Base-by-base conservation (phyloP, 306 rosid species). In the Fragaria ananassa region DNA sequence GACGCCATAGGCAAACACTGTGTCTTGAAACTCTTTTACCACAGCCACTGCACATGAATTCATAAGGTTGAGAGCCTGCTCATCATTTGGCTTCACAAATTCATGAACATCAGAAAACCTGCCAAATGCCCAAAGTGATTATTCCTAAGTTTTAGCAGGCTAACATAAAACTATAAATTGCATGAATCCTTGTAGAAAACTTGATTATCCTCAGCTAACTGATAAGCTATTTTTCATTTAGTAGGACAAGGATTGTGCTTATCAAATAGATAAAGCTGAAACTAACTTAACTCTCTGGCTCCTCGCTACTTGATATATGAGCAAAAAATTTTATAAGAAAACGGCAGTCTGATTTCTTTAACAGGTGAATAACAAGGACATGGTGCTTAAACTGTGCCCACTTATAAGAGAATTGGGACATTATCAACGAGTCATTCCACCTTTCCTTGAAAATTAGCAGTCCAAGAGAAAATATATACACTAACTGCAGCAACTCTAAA, bases 21-120 rank as follows among this genome's bases (percentile, higher is more conserved):
- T 65, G 78, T 91, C 97, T 53, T 50, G 81, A 81, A 89, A 90
- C 86, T 93, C 87, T 84, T 86, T 85, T 45, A 86, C 69, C 76
- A 91, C 91, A 60, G 88, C 87, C 79, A 82, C 71, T 45, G 96
- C 93, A 87, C 96, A 88, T 23, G 84, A 81, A 79, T 91, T 93
- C 98, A 93, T 91, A 80, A 91, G 90, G 54, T 88, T 86, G 76
- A 91, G 87, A 78, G 97, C 97, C 65, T 81, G 83, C 76, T 81
- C 92, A 79, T 91, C 98, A 83, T 91, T 93, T 8, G 96, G 98
- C 85, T 93, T 91, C 85, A 83, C 89, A 84, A 93, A 93, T 79
- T 83, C 89, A 71, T 91, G 94, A 76, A 78, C 65, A 51, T 91
- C 93, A 17, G 93, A 79, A 83, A 93, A 91, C 72, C 88, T 86